Evolutionary conservation across 129 eudicot species (phyloP), one percentile per base, ranked within the genome.

Genomic region (Logfia minima): DNA sequence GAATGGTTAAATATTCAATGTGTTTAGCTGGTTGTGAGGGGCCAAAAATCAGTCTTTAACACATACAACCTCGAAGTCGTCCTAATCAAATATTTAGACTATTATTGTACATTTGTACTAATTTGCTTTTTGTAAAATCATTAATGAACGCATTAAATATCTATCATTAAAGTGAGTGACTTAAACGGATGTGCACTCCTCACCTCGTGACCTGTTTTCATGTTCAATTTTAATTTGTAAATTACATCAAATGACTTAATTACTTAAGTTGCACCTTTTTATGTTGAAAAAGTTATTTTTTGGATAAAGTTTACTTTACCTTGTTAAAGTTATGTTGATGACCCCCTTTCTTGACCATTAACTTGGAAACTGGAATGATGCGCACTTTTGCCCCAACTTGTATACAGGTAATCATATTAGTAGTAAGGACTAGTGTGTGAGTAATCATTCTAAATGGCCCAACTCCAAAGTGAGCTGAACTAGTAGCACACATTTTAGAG

Each of bases 281-380:
- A 24, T 77, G 26, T 23, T 66, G 39, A 31, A 31, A 68, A 23
- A 68, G 68, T 39, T 53, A 53, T 34, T 37, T 65, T 77, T 76
- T 53, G 45, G 60, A 68, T 77, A 68, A 77, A 77, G 69, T 56
- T 37, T 77, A 26, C 70, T 73, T 77, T 77, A 67, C 37, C 31
- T 56, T 26, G 26, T 53, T 66, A 66, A 68, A 77, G 45, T 21
- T 51, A 77, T 53, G 68, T 77, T 68, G 59, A 77, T 77, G 60
- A 56, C 18, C 68, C 68, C 37, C 81, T 66, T 76, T 66, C 67
- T 66, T 65, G 74, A 66, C 74, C 81, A 77, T 75, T 68, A 66
- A 37, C 23, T 55, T 77, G 68, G 74, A 52, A 51, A 52, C 7
- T 52, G 9, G 28, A 77, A 77, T 77, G 68, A 37, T 28, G 51